Base-by-base conservation (phyloP, 1,284 basidiomycete genomes). In the Papiliotrema laurentii region DNA sequence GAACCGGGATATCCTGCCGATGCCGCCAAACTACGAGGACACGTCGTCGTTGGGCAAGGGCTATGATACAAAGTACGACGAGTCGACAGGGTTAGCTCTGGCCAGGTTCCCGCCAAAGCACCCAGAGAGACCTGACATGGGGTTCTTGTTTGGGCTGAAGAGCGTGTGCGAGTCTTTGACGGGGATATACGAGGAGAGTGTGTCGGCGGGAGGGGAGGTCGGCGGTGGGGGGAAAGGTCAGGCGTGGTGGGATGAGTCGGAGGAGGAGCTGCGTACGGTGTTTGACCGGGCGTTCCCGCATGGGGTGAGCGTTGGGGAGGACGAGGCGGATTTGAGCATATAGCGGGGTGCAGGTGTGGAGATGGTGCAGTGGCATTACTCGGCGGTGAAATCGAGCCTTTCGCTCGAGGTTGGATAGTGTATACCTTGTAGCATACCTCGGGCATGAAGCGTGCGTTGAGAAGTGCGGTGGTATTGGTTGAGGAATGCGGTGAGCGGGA, bases 21-120 rank as follows among this genome's bases (percentile, higher is more conserved):
- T 73, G 22, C 69, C 71, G 0, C 18, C 40, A 1, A 62, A 59
- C 10, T 16, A 21, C 2, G 53, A 59, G 35, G 69, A 72, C 43
- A 58, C 63, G 13, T 53, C 54, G 54, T 31, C 77, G 26, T 79
- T 80, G 56, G 84, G 83, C 26, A 83, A 84, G 65, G 89, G 89
- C 1, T 93, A 93, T 72, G 79, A 84, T 53, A 81, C 87, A 4
- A 83, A 85, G 45, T 78, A 87, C 24, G 89, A 94, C 66, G 80
- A 83, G 7, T 81, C 81, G 58, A 87, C 83, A 2, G 89, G 90
- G 1, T 73, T 87, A 37, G 78, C 91, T 5, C 85, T 87, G 63
- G 88, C 88, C 24, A 81, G 88, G 39, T 97, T 96, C 74, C 93
- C 93, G 3, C 96, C 96, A 1, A 88, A 89, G 65, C 87, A 89